Percentiles rank a stretch among this genome's conserved stretches.
These are phyloP conservation scores for Fallopia convolvulus DNA, from an alignment of 148 eudicot species.

Conservation along the genomic window DNA sequence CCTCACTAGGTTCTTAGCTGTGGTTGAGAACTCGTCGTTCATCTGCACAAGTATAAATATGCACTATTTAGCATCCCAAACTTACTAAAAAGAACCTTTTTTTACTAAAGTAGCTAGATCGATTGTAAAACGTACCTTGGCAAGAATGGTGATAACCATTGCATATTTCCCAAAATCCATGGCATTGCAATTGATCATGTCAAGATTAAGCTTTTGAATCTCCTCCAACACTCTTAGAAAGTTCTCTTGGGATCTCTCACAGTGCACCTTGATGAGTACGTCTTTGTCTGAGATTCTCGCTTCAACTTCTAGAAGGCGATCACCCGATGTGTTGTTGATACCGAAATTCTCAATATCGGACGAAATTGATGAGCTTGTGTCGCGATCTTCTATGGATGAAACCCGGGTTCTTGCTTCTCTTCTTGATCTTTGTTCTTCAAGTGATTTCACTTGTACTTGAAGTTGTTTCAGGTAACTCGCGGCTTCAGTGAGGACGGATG, in stretches of 20 bases:
- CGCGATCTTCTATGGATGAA: not conserved
- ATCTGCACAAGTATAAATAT: not conserved
- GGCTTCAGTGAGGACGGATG: constrained; percentile 31
- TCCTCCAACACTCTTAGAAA: constrained; percentile 18
- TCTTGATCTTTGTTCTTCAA: constrained; percentile 21
- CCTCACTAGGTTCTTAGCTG: not conserved
- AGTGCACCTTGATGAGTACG: constrained; percentile 30
- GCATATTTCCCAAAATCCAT: constrained; percentile 30
- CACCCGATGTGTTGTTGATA: not conserved
- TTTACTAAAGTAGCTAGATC: not conserved
- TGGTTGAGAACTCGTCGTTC: not conserved
- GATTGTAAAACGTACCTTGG: constrained; percentile 25
- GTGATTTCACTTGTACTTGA: constrained; percentile 23
- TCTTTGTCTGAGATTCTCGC: constrained; percentile 22
- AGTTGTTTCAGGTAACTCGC: constrained; percentile 30
- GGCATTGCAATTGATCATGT: constrained; percentile 24
- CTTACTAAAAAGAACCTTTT: not conserved
- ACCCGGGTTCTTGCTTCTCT: constrained; percentile 17
- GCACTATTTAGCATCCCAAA: not conserved
- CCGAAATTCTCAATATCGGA: not conserved
- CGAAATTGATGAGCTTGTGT: not conserved
- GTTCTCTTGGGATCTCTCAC: constrained; percentile 20
- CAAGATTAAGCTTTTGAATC: constrained; percentile 30
- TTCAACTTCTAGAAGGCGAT: constrained; percentile 30
- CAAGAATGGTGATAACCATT: constrained; percentile 27